phyloP scores from a whole-genome alignment of 306 rosid genomes.

The Inga laurina region DNA sequence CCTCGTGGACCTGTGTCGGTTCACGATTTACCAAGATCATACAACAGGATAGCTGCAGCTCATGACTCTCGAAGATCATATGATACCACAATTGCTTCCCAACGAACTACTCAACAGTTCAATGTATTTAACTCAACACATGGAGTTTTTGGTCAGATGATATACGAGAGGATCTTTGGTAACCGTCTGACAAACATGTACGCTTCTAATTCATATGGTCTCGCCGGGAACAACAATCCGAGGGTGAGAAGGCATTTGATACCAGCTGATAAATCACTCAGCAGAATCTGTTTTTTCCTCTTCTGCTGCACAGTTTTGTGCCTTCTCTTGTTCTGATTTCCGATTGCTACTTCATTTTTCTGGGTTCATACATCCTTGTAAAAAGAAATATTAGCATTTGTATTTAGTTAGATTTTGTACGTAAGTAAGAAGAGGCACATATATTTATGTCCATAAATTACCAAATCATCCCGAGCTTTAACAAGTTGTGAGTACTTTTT shows the following conservation, averaged over 20 bases:
- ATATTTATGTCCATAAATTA: slow-evolving; percentile 27
- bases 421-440: slow-evolving; percentile 24
- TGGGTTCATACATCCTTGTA: slow-evolving; percentile 32
- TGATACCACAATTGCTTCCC: slow-evolving; percentile 27
- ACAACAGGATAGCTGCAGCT: neutral
- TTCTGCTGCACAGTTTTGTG: slow-evolving; percentile 70
- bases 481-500: slow-evolving; percentile 1
- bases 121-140: slow-evolving; percentile 43
- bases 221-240: slow-evolving; percentile 50
- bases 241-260: slow-evolving; percentile 71
- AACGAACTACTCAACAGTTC: slow-evolving; percentile 34
- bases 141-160: slow-evolving; percentile 68
- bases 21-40: slow-evolving; percentile 39
- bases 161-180: slow-evolving; percentile 77
- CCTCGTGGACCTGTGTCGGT: slow-evolving; percentile 56
- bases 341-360: slow-evolving; percentile 29
- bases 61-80: slow-evolving; percentile 37
- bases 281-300: slow-evolving; percentile 72
- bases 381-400: slow-evolving; percentile 6
- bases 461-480: neutral
- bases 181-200: slow-evolving; percentile 60
- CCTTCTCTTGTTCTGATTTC: slow-evolving; percentile 77
- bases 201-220: slow-evolving; percentile 60
- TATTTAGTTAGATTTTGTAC: slow-evolving; percentile 33
- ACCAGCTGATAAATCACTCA: slow-evolving; percentile 72